phyloP scores from a whole-genome alignment of 192 early-diverging fungal species.

The Phlyctochytrium arcticum region DNA sequence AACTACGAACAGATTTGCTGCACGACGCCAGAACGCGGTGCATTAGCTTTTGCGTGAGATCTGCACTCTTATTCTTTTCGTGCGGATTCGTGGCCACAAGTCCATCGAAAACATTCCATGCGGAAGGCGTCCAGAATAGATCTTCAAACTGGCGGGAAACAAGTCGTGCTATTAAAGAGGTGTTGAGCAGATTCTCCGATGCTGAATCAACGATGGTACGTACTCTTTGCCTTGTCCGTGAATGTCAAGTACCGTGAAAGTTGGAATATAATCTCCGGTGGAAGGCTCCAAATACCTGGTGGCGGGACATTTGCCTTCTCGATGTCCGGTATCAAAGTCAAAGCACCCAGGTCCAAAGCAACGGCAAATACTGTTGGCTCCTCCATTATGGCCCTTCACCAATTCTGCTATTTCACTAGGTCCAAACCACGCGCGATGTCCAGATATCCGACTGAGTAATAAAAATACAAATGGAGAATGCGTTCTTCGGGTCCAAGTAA shows the following conservation, averaged over 20 bases:
- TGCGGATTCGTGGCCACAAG: not conserved
- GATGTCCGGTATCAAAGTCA: too few relatives aligned
- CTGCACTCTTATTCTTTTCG: not conserved
- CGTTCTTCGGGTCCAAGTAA: too few relatives aligned
- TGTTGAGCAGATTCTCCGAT: too few relatives aligned
- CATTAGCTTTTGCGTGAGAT: not conserved
- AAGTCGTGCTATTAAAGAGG: not conserved
- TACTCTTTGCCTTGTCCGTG: constrained; percentile 1
- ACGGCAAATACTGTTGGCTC: too few relatives aligned
- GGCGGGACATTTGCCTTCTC: too few relatives aligned
- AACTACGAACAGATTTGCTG: not conserved
- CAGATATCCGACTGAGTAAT: too few relatives aligned
- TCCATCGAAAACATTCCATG: not conserved
- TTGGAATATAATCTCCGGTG: not conserved
- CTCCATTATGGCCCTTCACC: too few relatives aligned
- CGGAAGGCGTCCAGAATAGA: not conserved
- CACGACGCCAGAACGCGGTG: not conserved
- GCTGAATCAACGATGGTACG: not conserved
- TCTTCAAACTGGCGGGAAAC: constrained; percentile 1
- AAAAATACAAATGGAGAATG: too few relatives aligned
- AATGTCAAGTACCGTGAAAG: not conserved
- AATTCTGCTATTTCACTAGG: too few relatives aligned
- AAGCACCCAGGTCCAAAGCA: too few relatives aligned
- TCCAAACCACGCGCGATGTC: too few relatives aligned
- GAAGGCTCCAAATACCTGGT: not conserved